A percentile compares a stretch with the other conserved stretches of the same genome.
phyloP scores from a whole-genome alignment of 306 rosid species.

The Cucumis cinereus region DNA sequence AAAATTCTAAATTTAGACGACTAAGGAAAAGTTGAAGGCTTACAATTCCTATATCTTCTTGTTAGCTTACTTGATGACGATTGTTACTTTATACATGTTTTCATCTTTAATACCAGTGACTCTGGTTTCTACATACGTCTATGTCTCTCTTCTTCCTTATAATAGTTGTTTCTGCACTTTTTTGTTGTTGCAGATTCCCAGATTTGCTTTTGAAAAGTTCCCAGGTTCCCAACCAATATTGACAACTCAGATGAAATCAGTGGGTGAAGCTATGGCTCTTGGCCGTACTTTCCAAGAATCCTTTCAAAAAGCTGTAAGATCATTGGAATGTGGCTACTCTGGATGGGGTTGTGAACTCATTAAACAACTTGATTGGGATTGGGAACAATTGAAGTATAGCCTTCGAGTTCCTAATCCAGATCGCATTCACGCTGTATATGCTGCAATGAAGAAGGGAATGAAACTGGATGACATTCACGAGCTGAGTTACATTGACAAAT shows the following conservation, averaged over 20 bases:
- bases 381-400: constrained; percentile 79
- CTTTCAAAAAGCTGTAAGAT: constrained; percentile 87
- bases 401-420: constrained; percentile 93
- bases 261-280: constrained; percentile 92
- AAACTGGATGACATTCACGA: constrained; percentile 65
- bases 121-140: neutral
- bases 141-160: neutral
- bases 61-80: neutral
- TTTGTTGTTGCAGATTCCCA: constrained; percentile 63
- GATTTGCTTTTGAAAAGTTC: constrained; percentile 92
- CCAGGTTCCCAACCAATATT: constrained; percentile 91
- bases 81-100: neutral
- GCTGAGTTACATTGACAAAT: constrained; percentile 68
- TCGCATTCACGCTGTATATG: constrained; percentile 77
- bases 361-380: constrained; percentile 77
- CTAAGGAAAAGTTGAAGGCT: too few relatives aligned
- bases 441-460: constrained; percentile 98
- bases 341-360: constrained; percentile 83
- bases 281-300: constrained; percentile 96
- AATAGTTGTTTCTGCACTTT: neutral
- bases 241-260: constrained; percentile 97
- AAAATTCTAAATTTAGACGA: too few relatives aligned
- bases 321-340: constrained; percentile 68
- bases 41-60: neutral
- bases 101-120: too few relatives aligned